phyloP scores from a whole-genome alignment of 2,329 filamentous ascomycete species.

The Nectriaceae sp. region DNA sequence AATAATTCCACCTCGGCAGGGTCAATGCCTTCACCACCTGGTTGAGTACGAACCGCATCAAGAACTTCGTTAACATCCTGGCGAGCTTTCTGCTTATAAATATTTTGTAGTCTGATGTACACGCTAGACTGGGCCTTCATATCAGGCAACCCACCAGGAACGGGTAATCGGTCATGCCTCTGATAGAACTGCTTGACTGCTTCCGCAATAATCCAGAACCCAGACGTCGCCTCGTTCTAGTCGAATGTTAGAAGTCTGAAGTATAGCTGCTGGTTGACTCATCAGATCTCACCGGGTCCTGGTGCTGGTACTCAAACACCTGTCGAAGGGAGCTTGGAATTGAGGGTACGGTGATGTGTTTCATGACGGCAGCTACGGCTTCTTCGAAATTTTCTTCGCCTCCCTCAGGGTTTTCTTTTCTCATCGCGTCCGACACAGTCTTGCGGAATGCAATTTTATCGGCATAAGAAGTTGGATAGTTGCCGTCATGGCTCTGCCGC shows the following conservation, averaged over 20 bases:
- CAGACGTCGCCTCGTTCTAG: conserved; percentile 50
- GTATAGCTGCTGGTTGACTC: not conserved
- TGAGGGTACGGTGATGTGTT: conserved; percentile 72
- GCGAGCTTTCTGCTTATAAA: conserved; percentile 89
- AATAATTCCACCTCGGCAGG: conserved; percentile 82
- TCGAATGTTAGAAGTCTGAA: not conserved
- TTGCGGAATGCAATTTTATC: conserved; percentile 85
- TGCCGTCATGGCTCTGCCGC: conserved; percentile 70
- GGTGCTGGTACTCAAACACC: conserved; percentile 70
- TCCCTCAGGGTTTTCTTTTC: conserved; percentile 76
- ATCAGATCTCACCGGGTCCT: conserved; percentile 47
- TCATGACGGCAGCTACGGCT: conserved; percentile 82
- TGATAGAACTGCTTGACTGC: conserved; percentile 78
- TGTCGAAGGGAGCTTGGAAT: conserved; percentile 71
- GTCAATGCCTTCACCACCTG: conserved; percentile 57
- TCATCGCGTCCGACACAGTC: conserved; percentile 65
- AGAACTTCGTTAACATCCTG: conserved; percentile 77
- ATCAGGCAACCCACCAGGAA: conserved; percentile 87
- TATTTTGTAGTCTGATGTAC: conserved; percentile 86
- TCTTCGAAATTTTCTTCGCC: conserved; percentile 98
- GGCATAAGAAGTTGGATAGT: conserved; percentile 71
- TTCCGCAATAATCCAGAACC: conserved; percentile 87
- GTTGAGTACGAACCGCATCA: conserved; percentile 56
- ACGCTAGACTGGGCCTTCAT: conserved; percentile 95
- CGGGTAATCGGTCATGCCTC: conserved; percentile 72